Base-by-base conservation (phyloP, 805 yeast genomes). In the Vanderwaltozyma verrucispora region DNA sequence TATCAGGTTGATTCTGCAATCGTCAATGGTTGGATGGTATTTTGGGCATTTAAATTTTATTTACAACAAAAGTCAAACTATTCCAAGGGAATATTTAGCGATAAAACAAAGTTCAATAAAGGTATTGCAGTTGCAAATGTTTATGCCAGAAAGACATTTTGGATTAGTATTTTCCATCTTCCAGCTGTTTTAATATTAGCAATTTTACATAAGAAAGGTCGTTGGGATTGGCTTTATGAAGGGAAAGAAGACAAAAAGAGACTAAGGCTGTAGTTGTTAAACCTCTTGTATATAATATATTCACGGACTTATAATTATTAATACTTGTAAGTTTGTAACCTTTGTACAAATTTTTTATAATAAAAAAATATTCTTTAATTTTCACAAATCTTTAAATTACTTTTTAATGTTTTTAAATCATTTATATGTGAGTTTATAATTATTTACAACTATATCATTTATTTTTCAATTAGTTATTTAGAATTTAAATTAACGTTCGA, bases 151-250 rank as follows among this genome's bases (percentile, higher is more conserved):
- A 80, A 80, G 55, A 70, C 88, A 30, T 92, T 92, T 58, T 84
- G 95, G 94, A 85, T 94, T 28, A 81, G 95, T 20, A 95, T 92
- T 1, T 76, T 89, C 77, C 97, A 92, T 50, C 64, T 92, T 32
- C 98, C 99, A 0, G 88, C 82, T 0, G 80, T 94, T 13, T 64
- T 92, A 37, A 80, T 87, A 15, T 64, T 92, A 42, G 96, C 97
- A 1, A 89, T 92, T 87, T 58, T 92, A 36, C 97, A 92, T 60
- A 92, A 92, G 62, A 80, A 80, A 56, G 96, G 96, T 5, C 86
- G 87, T 56, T 89, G 96, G 96, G 95, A 87, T 54, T 70, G 83
- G 67, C 49, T 79, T 19, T 67, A 67, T 35, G 65, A 59, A 13
- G 41, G 46, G 4, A 59, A 38, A 5, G 23, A 37, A 12, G 14